phyloP scores from a whole-genome alignment of 257 asterid genomes.

The Anisodus acutangulus region DNA sequence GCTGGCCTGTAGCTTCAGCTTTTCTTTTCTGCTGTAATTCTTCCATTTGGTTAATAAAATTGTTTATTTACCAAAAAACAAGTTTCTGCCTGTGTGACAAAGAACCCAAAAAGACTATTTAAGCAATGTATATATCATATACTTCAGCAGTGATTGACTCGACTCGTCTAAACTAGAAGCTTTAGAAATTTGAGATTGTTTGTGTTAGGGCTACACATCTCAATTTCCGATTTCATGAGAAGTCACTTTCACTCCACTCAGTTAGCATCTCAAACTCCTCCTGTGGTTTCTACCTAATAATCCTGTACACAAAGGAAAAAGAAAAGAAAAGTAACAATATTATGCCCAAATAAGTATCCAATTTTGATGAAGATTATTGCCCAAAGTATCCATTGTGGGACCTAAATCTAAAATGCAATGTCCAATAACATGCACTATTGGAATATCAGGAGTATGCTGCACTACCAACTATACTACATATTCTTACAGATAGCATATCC shows the following conservation, averaged over 20 bases:
- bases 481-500: conserved; percentile 3
- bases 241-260: neutral
- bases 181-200: neutral
- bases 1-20: no score
- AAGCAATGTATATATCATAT: neutral
- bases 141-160: neutral
- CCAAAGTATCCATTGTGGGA: neutral
- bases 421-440: conserved; percentile 11
- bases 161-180: neutral
- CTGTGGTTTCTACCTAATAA: neutral
- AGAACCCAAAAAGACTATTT: neutral
- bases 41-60: no score
- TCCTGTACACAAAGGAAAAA: neutral
- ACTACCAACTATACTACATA: conserved; percentile 8
- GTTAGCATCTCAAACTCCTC: neutral
- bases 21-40: no score
- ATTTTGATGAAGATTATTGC: no score
- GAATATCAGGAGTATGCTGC: conserved; percentile 7
- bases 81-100: neutral
- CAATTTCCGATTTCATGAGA: neutral
- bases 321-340: neutral
- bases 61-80: no score
- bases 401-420: neutral
- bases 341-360: neutral
- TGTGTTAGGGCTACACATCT: neutral